Evolutionary conservation across 2,329 filamentous ascomycete species (phyloP).

Genomic region (Curvularia verruculosa): DNA sequence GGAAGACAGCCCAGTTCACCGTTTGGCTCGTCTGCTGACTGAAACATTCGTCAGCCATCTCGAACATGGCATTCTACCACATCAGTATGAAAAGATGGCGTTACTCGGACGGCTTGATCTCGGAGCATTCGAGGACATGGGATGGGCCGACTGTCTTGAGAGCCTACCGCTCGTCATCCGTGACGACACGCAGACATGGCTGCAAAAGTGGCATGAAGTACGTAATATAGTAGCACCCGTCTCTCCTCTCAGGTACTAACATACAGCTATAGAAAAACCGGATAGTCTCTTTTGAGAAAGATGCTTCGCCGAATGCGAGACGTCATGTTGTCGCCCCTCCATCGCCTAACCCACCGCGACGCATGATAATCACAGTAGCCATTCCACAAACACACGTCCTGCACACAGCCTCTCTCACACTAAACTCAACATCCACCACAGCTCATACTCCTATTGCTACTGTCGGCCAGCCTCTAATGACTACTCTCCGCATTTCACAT

Average conservation of each 20-base stretch:
- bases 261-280: conserved; percentile 29
- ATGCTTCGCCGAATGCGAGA: conserved; percentile 4
- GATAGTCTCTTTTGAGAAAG: conserved; percentile 29
- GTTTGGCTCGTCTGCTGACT: conserved; percentile 58
- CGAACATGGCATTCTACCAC: conserved; percentile 53
- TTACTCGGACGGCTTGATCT: conserved; percentile 61
- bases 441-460: conserved; percentile 52
- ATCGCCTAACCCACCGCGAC: conserved; percentile 56
- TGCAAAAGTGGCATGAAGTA: conserved; percentile 64
- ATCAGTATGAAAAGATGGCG: conserved; percentile 61
- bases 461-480: conserved; percentile 69
- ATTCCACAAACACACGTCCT: conserved; percentile 83
- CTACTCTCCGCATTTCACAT: conserved; percentile 64
- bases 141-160: conserved; percentile 61
- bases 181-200: conserved; percentile 57
- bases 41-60: conserved; percentile 57
- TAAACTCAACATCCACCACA: conserved; percentile 50
- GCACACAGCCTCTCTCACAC: conserved; percentile 74
- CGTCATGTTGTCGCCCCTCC: conserved; percentile 26
- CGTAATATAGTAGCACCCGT: conserved; percentile 11
- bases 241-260: conserved; percentile 19
- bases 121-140: conserved; percentile 58
- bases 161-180: conserved; percentile 55
- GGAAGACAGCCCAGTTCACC: conserved; percentile 53
- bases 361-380: conserved; percentile 87